phyloP scores from a whole-genome alignment of 331 rosid species.

The Stylosanthes scabra region DNA sequence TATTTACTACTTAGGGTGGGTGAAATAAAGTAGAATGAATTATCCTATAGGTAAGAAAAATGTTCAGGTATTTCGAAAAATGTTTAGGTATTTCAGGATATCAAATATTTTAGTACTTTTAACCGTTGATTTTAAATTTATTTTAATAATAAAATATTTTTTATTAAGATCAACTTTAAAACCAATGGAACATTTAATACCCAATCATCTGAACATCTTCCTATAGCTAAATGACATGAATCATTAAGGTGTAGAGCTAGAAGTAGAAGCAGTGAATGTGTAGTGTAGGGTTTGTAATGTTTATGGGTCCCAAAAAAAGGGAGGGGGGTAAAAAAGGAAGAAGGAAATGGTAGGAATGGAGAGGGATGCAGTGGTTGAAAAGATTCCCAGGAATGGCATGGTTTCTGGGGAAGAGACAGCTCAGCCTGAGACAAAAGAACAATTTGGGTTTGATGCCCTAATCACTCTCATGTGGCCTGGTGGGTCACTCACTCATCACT shows the following conservation, averaged over 20 bases:
- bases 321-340: constrained; percentile 4
- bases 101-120: too few relatives aligned
- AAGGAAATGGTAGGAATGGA: neutral
- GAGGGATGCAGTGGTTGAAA: constrained; percentile 24
- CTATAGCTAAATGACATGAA: neutral
- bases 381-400: constrained; percentile 31
- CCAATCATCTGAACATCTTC: too few relatives aligned
- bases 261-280: neutral
- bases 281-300: too few relatives aligned
- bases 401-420: constrained; percentile 44
- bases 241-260: neutral
- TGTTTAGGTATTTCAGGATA: too few relatives aligned
- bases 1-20: neutral
- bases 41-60: too few relatives aligned
- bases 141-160: too few relatives aligned
- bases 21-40: neutral
- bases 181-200: too few relatives aligned
- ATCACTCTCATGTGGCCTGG: constrained; percentile 12
- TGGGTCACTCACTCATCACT: constrained; percentile 16
- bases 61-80: too few relatives aligned
- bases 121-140: too few relatives aligned
- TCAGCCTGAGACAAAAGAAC: constrained; percentile 12
- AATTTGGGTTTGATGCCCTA: constrained; percentile 26
- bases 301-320: too few relatives aligned
- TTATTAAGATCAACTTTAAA: too few relatives aligned